Conservation (phyloP, 371 early-diverging fungal genomes). For the Circinella minor region DNA sequence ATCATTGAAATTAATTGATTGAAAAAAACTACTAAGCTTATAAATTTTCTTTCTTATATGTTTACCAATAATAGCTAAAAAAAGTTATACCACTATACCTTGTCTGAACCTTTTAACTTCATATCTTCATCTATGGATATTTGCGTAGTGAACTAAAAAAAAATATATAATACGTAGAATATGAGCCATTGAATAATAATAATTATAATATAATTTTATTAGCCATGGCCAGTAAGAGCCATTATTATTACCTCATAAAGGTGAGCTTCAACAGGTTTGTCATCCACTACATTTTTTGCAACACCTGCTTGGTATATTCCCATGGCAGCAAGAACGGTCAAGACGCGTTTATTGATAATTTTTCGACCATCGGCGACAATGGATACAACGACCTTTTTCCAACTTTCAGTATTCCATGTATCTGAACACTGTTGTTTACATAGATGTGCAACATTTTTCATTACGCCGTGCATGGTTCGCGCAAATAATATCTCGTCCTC, state of each 20-base stretch:
- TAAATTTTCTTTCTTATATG: no score
- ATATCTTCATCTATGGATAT: constrained; percentile 57
- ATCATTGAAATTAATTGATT: no score
- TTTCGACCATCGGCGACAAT: constrained; percentile 86
- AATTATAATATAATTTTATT: no score
- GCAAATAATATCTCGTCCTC: constrained; percentile 71
- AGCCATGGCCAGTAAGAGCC: no score
- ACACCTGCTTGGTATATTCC: constrained; percentile 81
- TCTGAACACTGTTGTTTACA: constrained; percentile 62
- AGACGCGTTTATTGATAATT: constrained; percentile 62
- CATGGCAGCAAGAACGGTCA: constrained; percentile 65
- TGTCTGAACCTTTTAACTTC: constrained; percentile 58
- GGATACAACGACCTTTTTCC: constrained; percentile 87
- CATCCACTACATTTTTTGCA: constrained; percentile 64
- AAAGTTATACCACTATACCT: neutral
- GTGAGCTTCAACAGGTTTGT: constrained; percentile 74
- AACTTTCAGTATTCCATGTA: constrained; percentile 77
- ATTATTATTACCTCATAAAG: constrained; percentile 68
- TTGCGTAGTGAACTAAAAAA: constrained; percentile 69
- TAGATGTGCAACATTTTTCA: constrained; percentile 81
- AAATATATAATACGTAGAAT: neutral
- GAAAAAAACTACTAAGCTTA: no score
- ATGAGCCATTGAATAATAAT: no score
- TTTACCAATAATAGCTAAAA: no score
- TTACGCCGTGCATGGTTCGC: constrained; percentile 76